Evolutionary conservation across 169 alveolate species (phyloP), one percentile per base, ranked within the genome.

Genomic region (Cryptosporidium viatorum): DNA sequence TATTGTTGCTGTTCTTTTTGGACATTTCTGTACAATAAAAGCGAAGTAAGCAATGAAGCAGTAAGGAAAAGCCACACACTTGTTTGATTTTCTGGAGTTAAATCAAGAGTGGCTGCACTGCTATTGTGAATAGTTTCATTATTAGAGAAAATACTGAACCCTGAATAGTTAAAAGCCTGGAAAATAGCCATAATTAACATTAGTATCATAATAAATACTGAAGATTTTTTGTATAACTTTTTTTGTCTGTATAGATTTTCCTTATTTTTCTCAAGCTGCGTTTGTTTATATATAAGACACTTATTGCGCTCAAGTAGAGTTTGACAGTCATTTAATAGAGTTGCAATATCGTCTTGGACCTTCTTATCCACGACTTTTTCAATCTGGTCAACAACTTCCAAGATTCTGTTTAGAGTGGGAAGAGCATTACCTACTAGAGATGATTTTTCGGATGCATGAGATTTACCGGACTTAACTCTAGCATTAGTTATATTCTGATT

Each of bases 321-420:
- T 21, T 59, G 69, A 10, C 65, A 31, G 60, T 74, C 86, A 21
- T 39, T 52, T 29, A 74, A 1, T 23, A 74, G 23, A 7, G 71
- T 29, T 18, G 68, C 70, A 31, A 74, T 55, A 29, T 59, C 59
- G 33, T 74, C 73, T 5, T 74, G 86, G 45, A 74, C 86, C 23
- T 74, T 74, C 39, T 73, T 31, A 39, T 74, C 86, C 10, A 74
- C 86, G 4, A 74, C 35, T 29, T 29, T 74, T 55, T 74, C 86
- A 7, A 74, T 51, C n/a, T 26, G 73, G 41, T n/a, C 33, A 35
- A 52, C 39, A 23, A 74, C 86, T 12, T 74, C 86, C 23, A 26
- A 16, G 55, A 74, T 74, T n/a, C 86, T 12, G n/a, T 74, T 74
- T 6, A 74, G 60, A 10, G 86, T 52, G 68, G 67, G 85, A 29